These are phyloP conservation scores for Pseudisothecium myosuroides DNA, from an alignment of 225 moss, liverwort and hornwort species.

Conservation along the genomic window DNA sequence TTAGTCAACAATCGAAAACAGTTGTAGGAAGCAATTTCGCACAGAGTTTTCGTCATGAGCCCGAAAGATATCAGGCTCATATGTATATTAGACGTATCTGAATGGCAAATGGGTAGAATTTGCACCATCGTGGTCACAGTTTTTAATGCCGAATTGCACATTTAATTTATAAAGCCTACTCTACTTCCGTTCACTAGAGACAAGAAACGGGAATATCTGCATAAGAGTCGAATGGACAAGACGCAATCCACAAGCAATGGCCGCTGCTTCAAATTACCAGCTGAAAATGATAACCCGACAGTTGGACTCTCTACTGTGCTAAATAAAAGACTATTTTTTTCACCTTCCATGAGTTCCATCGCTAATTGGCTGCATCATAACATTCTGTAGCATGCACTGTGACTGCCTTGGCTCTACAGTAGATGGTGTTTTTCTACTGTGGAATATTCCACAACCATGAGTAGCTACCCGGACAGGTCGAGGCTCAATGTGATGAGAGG, in stretches of 20 bases:
- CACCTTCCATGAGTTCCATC: neutral
- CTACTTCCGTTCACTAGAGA: neutral
- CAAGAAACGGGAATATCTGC: neutral
- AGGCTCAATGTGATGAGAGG: neutral
- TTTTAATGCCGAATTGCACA: neutral
- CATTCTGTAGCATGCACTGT: neutral
- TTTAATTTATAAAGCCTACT: neutral
- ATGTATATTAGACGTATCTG: neutral
- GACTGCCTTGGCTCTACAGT: neutral
- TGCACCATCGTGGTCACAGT: neutral
- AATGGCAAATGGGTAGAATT: neutral
- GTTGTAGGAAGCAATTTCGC: neutral
- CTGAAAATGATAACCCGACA: neutral
- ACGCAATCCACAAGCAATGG: neutral
- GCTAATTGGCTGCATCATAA: slow-evolving; percentile 3
- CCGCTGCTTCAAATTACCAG: neutral
- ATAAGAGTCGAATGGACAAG: neutral
- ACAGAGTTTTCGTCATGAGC: neutral
- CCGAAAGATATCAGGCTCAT: neutral
- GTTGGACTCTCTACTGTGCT: neutral
- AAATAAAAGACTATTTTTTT: neutral
- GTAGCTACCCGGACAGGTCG: too few relatives aligned
- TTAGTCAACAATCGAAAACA: neutral
- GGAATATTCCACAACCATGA: neutral
- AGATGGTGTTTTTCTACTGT: too few relatives aligned